A percentile compares a stretch with the other conserved stretches of the same genome.
These are phyloP conservation scores for Solanum lycopersicoides DNA, from an alignment of 257 asterid genomes.

Conservation along the genomic window DNA sequence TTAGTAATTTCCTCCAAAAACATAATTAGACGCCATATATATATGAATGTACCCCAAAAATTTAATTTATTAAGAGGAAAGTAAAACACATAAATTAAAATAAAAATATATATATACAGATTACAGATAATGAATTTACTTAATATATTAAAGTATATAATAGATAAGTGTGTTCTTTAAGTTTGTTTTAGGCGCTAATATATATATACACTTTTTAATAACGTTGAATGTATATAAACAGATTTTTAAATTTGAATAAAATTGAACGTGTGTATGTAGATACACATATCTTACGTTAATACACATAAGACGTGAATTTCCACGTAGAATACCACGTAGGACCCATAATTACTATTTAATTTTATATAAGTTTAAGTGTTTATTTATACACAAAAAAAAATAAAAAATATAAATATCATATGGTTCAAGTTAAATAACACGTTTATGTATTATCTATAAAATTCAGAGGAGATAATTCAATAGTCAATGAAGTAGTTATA, in stretches of 20 bases:
- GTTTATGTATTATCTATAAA: too few species aligned
- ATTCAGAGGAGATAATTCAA: neutral
- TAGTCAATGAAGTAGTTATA: too few species aligned
- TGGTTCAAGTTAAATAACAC: accelerated
- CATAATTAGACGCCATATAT: neutral
- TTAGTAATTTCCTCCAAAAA: neutral
- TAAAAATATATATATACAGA: too few species aligned
- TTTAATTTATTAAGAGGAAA: too few species aligned
- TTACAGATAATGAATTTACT: neutral
- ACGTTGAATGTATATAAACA: accelerated
- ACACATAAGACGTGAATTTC: neutral
- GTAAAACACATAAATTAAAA: too few species aligned
- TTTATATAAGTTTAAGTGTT: accelerated
- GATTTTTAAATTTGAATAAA: too few species aligned
- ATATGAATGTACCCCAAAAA: neutral
- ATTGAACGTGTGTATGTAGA: neutral
- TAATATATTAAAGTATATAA: neutral
- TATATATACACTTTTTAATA: too few species aligned
- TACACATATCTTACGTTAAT: neutral
- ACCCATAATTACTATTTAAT: too few species aligned
- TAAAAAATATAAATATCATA: too few species aligned
- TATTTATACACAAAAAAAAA: accelerated
- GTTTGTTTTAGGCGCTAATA: too few species aligned
- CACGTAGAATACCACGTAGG: too few species aligned
- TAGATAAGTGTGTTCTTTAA: neutral